These are phyloP conservation scores for Tulasnella sp. DNA, from an alignment of 768 basidiomycete species.

Conservation along the genomic window DNA sequence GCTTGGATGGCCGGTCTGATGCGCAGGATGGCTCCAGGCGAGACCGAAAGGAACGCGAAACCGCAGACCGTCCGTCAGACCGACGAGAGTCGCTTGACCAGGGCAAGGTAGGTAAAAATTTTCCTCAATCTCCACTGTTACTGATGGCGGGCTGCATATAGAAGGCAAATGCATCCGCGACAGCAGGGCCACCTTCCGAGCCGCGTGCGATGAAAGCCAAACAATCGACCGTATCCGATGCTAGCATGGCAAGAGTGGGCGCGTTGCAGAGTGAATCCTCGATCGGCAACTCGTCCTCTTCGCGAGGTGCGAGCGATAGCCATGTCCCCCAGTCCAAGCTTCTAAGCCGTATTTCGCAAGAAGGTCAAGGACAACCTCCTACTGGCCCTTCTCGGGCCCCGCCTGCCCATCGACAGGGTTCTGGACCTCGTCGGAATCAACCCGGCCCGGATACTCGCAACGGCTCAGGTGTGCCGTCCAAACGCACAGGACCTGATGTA, in stretches of 20 bases:
- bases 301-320: not conserved
- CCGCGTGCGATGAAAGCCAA: constrained; percentile 23
- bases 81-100: constrained; percentile 6
- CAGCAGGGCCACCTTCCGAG: constrained; percentile 16
- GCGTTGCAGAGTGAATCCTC: not conserved
- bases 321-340: not conserved
- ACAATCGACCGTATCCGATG: not conserved
- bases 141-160: not conserved
- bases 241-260: not conserved
- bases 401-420: not conserved
- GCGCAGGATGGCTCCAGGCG: constrained; percentile 9
- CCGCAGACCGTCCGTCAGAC: constrained; percentile 7
- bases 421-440: not conserved
- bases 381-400: not conserved
- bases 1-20: constrained; percentile 13
- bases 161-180: not conserved
- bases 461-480: not conserved
- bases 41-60: constrained; percentile 20
- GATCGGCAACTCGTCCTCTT: not conserved
- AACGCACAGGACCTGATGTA: not conserved
- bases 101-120: not conserved
- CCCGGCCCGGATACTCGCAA: not conserved
- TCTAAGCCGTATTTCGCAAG: constrained; percentile 6
- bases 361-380: constrained; percentile 1
- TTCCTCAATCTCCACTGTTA: not conserved